Evolutionary conservation across 352 stramenopile genomes (phyloP).

Genomic region (Globisporangium canariense): DNA sequence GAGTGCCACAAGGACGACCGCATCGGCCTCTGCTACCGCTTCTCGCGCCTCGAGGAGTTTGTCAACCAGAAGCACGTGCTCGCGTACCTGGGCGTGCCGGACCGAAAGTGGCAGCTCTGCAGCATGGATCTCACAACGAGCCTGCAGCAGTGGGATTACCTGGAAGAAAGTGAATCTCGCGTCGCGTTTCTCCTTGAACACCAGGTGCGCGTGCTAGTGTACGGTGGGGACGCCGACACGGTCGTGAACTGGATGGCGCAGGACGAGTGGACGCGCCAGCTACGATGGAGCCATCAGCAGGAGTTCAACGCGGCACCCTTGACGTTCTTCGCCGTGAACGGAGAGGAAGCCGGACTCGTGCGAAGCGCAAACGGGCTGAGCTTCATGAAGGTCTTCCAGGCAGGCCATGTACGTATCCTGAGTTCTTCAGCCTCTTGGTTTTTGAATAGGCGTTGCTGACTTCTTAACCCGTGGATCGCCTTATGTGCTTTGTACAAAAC

Average conservation of each 20-base stretch:
- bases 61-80: conserved; percentile 43
- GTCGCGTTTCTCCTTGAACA: conserved; percentile 47
- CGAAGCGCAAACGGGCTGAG: conserved; percentile 48
- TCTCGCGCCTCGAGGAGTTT: conserved; percentile 51
- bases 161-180: conserved; percentile 51
- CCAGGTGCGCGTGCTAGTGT: conserved; percentile 71
- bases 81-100: conserved; percentile 41
- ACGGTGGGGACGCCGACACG: conserved; percentile 63
- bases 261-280: conserved; percentile 52
- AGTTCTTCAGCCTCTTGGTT: neutral
- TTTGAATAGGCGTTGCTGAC: neutral
- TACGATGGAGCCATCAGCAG: conserved; percentile 40
- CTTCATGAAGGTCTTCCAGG: conserved; percentile 60
- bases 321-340: conserved; percentile 22
- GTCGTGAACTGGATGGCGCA: conserved; percentile 72
- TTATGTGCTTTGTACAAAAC: neutral
- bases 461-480: neutral
- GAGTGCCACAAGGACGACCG: conserved; percentile 45
- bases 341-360: conserved; percentile 31
- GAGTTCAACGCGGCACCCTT: conserved; percentile 27
- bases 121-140: conserved; percentile 17
- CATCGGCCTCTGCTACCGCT: conserved; percentile 60
- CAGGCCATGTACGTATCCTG: conserved; percentile 62
- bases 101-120: conserved; percentile 48
- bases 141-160: conserved; percentile 34